Evolutionary conservation across 345 rosid genomes (phyloP).

Genomic region (Eucalyptus polyanthemos): DNA sequence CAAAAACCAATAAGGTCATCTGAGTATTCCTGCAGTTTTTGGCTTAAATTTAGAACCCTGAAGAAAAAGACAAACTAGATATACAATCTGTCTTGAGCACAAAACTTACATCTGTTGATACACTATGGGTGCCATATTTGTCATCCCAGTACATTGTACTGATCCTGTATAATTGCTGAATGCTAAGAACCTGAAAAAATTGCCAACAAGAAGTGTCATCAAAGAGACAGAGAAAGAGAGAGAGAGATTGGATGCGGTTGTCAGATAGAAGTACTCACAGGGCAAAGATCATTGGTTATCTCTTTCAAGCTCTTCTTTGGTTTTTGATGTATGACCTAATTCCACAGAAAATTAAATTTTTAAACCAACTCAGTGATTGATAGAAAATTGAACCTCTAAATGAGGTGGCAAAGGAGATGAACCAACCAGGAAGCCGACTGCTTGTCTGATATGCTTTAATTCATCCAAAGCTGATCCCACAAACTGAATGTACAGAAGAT

Average conservation of each 20-base stretch:
- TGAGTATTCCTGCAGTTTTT: not conserved
- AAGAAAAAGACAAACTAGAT: not conserved
- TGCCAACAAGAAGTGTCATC: not conserved
- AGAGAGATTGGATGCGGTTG: not conserved
- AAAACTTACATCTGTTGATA: slow-evolving; percentile 77
- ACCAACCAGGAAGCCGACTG: slow-evolving; percentile 93
- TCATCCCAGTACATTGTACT: slow-evolving; percentile 98
- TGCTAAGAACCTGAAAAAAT: slow-evolving; percentile 76
- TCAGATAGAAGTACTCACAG: not conserved
- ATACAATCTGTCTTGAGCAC: not conserved
- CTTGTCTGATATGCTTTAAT: slow-evolving; percentile 91
- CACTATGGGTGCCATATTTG: slow-evolving; percentile 88
- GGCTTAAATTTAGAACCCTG: not conserved
- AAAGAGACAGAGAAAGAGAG: not conserved
- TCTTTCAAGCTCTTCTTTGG: slow-evolving; percentile 86
- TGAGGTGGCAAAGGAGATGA: not conserved
- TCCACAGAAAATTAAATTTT: not conserved
- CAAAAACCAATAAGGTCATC: not conserved
- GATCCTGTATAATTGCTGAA: slow-evolving; percentile 86
- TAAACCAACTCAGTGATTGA: not conserved
- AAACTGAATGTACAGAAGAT: slow-evolving; percentile 35
- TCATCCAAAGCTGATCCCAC: slow-evolving; percentile 90
- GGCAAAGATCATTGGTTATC: slow-evolving; percentile 86
- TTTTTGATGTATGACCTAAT: slow-evolving; percentile 90
- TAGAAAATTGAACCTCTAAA: not conserved